phyloP scores from a whole-genome alignment of 2,329 filamentous ascomycete genomes.

The Fonsecaea erecta region DNA sequence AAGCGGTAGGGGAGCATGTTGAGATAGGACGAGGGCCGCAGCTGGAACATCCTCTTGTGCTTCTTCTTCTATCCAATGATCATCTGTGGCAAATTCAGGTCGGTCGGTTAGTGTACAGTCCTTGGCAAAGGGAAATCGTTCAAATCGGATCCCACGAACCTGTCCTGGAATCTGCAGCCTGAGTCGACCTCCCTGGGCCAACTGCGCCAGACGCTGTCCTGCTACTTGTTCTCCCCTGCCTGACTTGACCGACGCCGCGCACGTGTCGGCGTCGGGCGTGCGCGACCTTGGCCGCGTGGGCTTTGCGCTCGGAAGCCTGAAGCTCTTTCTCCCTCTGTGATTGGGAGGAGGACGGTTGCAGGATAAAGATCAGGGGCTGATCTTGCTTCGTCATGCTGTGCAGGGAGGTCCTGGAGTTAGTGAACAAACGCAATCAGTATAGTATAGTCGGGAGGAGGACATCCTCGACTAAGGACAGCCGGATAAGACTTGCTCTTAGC shows the following conservation, averaged over 20 bases:
- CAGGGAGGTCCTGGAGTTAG: neutral
- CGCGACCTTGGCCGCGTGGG: neutral
- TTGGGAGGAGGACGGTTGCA: neutral
- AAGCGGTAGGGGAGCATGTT: neutral
- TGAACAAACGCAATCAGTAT: neutral
- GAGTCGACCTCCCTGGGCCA: neutral
- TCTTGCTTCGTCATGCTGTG: neutral
- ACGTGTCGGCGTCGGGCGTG: neutral
- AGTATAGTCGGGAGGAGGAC: neutral
- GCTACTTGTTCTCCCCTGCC: neutral
- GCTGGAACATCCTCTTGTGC: neutral
- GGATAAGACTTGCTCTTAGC: neutral
- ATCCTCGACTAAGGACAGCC: neutral
- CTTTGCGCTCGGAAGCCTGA: neutral
- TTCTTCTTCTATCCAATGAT: neutral
- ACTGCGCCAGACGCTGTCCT: neutral
- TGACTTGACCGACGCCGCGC: neutral
- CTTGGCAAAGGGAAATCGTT: neutral
- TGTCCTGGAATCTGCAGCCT: neutral
- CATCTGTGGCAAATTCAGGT: neutral
- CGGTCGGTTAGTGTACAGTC: neutral
- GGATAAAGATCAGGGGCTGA: neutral
- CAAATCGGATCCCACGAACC: neutral
- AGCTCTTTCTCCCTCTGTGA: conserved; percentile 1
- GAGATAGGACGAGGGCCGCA: neutral